These are phyloP conservation scores for Botrytis galanthina DNA, from an alignment of 2,329 filamentous ascomycete genomes.

Conservation along the genomic window DNA sequence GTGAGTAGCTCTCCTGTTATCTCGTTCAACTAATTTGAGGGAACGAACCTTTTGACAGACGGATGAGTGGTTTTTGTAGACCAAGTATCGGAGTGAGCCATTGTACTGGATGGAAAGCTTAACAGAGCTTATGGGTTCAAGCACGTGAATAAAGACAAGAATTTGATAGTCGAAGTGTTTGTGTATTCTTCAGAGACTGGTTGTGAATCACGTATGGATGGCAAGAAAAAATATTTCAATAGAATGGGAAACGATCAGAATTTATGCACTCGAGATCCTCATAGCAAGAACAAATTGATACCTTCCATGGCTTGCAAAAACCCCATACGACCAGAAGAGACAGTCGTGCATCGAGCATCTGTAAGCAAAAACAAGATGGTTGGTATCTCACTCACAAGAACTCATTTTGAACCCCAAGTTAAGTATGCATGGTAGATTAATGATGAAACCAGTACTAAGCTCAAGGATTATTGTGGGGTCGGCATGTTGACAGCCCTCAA, in stretches of 20 bases:
- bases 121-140: not conserved
- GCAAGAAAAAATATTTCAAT: not conserved
- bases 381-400: not conserved
- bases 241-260: not conserved
- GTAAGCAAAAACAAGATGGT: not conserved
- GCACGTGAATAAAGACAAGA: not conserved
- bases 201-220: not conserved
- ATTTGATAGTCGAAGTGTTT: not conserved
- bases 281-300: not conserved
- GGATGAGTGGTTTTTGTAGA: constrained; percentile 1
- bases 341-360: not conserved
- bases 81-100: constrained; percentile 10
- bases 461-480: constrained; percentile 3
- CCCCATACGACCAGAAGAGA: not conserved
- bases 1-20: not conserved
- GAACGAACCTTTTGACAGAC: constrained; percentile 12
- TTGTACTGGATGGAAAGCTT: not conserved
- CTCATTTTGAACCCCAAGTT: not conserved
- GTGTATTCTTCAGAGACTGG: not conserved
- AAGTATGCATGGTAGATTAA: not conserved
- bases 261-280: constrained; percentile 3
- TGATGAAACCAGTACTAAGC: not conserved
- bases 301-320: not conserved
- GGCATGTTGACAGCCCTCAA: not conserved
- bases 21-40: not conserved